phyloP scores from a whole-genome alignment of 2,329 filamentous ascomycete genomes.

The Exophiala spinifera region DNA sequence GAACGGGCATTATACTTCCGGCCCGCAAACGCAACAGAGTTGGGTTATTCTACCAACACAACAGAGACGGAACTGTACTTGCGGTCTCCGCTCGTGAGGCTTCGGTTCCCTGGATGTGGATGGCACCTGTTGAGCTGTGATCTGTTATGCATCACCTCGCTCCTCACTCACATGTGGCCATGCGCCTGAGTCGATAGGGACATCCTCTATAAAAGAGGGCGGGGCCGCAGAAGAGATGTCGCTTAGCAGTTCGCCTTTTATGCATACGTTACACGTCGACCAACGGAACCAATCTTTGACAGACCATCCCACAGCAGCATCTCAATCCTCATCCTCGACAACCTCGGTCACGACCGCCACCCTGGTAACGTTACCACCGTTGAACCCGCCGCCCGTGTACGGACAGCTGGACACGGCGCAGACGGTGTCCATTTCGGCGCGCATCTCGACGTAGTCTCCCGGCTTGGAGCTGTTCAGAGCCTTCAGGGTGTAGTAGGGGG shows the following conservation, averaged over 20 bases:
- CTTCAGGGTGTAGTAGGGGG: conserved; percentile 40
- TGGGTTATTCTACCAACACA: background rate
- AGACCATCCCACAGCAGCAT: background rate
- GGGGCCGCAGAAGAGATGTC: too few species aligned
- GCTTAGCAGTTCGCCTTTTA: too few species aligned
- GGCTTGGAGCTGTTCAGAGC: conserved; percentile 37
- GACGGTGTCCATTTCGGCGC: conserved; percentile 36
- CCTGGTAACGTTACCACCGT: conserved; percentile 40
- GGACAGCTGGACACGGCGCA: conserved; percentile 40
- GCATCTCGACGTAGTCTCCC: conserved; percentile 40
- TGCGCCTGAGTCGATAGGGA: too few species aligned
- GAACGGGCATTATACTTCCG: too few species aligned
- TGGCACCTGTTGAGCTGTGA: too few species aligned
- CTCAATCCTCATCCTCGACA: background rate
- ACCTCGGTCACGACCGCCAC: conserved; percentile 33
- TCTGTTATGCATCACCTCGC: too few species aligned
- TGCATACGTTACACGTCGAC: too few species aligned
- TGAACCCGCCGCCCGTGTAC: conserved; percentile 39
- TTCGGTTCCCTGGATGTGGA: too few species aligned
- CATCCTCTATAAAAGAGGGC: too few species aligned
- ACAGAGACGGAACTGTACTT: background rate
- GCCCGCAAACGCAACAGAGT: background rate
- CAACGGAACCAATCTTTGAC: too few species aligned
- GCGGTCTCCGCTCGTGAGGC: too few species aligned
- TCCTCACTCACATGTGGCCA: too few species aligned